These are phyloP conservation scores for Pichia sp. DNA, from an alignment of 1,139 yeast genomes.

Conservation along the genomic window DNA sequence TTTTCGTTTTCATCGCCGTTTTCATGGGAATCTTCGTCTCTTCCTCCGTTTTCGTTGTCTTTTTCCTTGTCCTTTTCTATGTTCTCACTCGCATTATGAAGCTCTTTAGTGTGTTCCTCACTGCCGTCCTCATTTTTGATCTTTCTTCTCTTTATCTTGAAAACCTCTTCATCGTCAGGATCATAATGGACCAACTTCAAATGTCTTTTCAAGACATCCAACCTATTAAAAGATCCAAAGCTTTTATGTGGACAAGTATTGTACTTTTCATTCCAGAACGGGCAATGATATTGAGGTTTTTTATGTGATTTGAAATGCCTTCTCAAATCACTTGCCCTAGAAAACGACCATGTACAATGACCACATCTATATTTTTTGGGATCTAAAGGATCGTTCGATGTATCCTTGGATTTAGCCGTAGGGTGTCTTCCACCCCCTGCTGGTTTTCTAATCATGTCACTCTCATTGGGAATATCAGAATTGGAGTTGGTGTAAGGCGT, in stretches of 20 bases:
- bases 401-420: slow-evolving; percentile 7
- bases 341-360: slow-evolving; percentile 62
- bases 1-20: neutral
- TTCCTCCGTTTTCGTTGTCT: too few relatives aligned
- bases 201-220: slow-evolving; percentile 67
- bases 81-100: too few relatives aligned
- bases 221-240: slow-evolving; percentile 63
- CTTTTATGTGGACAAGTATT: slow-evolving; percentile 61
- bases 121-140: slow-evolving; percentile 17
- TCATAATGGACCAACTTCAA: slow-evolving; percentile 59
- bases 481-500: neutral
- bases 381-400: slow-evolving; percentile 16
- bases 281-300: slow-evolving; percentile 61
- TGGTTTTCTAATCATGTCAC: neutral
- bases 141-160: slow-evolving; percentile 18
- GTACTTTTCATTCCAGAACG: slow-evolving; percentile 54
- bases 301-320: slow-evolving; percentile 60
- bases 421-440: neutral
- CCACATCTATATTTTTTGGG: slow-evolving; percentile 45
- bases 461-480: too few relatives aligned
- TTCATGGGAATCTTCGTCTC: neutral
- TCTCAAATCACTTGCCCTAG: slow-evolving; percentile 57
- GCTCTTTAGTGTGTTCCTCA: too few relatives aligned
- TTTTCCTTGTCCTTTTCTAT: too few relatives aligned
- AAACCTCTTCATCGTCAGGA: slow-evolving; percentile 28